Conservation (phyloP, 805 yeast genomes). For the Millerozyma acaciae region DNA sequence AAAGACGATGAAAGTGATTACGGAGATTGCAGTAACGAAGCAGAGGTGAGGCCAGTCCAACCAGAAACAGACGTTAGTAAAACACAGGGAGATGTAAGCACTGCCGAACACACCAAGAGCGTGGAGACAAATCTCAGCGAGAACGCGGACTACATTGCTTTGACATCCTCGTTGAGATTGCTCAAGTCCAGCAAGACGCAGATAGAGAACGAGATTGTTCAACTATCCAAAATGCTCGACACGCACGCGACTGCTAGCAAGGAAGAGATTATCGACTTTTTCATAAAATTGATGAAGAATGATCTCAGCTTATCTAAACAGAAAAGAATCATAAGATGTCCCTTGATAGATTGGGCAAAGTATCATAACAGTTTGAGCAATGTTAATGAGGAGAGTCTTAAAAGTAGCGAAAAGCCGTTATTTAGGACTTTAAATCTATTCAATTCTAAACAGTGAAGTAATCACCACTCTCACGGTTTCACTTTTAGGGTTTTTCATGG, state of each 20-base stretch:
- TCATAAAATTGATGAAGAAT: conserved; percentile 30
- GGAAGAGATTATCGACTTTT: conserved; percentile 28
- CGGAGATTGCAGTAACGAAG: too few species aligned
- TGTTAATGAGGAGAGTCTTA: conserved; percentile 17
- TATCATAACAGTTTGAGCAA: conserved; percentile 28
- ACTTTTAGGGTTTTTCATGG: background rate
- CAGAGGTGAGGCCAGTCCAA: conserved; percentile 6
- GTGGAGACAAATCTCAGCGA: conserved; percentile 12
- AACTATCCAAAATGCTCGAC: conserved; percentile 27
- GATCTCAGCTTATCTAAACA: conserved; percentile 33
- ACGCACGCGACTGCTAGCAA: conserved; percentile 11
- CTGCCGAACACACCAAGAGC: background rate
- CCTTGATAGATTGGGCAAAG: conserved; percentile 34
- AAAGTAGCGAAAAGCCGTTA: conserved; percentile 14
- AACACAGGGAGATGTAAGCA: conserved; percentile 1
- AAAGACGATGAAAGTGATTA: conserved; percentile 38
- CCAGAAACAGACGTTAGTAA: conserved; percentile 1
- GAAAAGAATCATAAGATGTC: conserved; percentile 28
- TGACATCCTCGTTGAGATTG: conserved; percentile 29
- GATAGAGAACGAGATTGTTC: conserved; percentile 27
- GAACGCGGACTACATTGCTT: conserved; percentile 36
- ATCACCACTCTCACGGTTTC: background rate
- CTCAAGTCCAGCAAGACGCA: conserved; percentile 18
- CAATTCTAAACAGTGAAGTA: conserved; percentile 7
- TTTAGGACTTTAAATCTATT: conserved; percentile 25